Evolutionary conservation across 108 stramenopile species (phyloP).

Genomic region (Nitzschia sp.): DNA sequence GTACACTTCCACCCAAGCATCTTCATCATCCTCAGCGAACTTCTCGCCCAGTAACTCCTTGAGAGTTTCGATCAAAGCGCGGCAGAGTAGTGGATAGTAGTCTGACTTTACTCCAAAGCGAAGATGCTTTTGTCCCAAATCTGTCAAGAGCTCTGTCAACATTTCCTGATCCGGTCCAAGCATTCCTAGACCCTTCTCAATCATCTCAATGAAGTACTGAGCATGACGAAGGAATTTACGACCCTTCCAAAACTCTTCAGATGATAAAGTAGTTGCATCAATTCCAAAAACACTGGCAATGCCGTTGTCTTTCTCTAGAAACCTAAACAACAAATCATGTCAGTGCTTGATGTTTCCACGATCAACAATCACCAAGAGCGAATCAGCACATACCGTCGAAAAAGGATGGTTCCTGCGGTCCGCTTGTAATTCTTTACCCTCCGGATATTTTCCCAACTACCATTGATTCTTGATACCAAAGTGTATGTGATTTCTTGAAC

Average conservation of each 20-base stretch:
- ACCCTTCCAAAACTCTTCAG: conserved; percentile 14
- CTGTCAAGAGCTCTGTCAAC: conserved; percentile 36
- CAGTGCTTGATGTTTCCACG: too few species aligned
- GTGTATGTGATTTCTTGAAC: too few species aligned
- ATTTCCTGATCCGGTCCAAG: conserved; percentile 45
- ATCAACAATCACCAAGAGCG: too few species aligned
- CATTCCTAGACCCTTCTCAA: conserved; percentile 43
- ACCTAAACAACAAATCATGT: too few species aligned
- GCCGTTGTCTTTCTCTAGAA: too few species aligned
- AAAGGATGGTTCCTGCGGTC: too few species aligned
- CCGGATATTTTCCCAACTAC: too few species aligned
- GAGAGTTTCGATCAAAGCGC: conserved; percentile 37
- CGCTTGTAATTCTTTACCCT: too few species aligned
- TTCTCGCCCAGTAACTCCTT: conserved; percentile 36
- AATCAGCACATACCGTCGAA: too few species aligned
- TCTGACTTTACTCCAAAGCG: conserved; percentile 43
- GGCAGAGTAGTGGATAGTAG: conserved; percentile 45
- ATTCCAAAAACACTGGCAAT: too few species aligned
- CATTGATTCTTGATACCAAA: too few species aligned
- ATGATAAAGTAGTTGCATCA: too few species aligned
- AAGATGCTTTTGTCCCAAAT: conserved; percentile 43
- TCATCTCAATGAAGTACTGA: conserved; percentile 31
- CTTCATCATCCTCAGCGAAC: conserved; percentile 38
- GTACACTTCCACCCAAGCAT: conserved; percentile 37
- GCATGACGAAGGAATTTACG: conserved; percentile 17